Evolutionary conservation across 768 basidiomycete species (phyloP), one percentile per base, ranked within the genome.

Genomic region (Suillus placidus): DNA sequence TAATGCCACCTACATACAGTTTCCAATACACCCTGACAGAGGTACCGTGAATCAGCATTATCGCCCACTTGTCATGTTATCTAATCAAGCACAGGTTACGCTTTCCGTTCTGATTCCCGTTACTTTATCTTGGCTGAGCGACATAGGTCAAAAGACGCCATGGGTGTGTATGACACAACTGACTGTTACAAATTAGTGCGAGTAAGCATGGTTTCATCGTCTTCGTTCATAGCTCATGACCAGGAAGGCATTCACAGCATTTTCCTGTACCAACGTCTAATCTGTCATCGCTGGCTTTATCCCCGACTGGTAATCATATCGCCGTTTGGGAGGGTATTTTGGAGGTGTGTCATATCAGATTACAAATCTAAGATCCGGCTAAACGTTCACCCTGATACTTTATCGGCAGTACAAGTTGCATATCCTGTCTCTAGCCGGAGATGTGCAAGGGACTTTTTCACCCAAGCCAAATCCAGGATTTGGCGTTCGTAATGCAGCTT

Each of bases 81-180:
- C 57, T 62, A 66, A 68, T 32, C 47, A 64, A 42, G 34, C 52
- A 47, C 63, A 94, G 93, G 90, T 43, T 92, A 89, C 75, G 83
- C 90, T 32, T 94, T 94, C 74, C 86, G 91, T 51, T 76, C 86
- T 37, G 94, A 96, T 78, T 90, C 89, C 3, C 87, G 88, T 14
- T 95, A 95, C 76, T 90, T 97, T 70, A 80, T 94, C 30, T 79
- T 97, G 6, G 94, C 91, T 6, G 95, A 97, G 74, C 84, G 93
- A 26, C 95, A 97, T 74, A 91, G 91, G 70, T 95, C 93, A 1
- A 95, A 91, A 76, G 95, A 97, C 71, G 91, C 90, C 0, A 74
- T 95, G 0, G 93, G 94, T 30, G 80, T 97, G 5, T 97, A 98
- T 73, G 94, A 97, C 71, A 81, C 86, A 4, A 70, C 81, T 3